Conservation (phyloP, 2,329 filamentous ascomycete species). For the Claviceps arundinis region DNA sequence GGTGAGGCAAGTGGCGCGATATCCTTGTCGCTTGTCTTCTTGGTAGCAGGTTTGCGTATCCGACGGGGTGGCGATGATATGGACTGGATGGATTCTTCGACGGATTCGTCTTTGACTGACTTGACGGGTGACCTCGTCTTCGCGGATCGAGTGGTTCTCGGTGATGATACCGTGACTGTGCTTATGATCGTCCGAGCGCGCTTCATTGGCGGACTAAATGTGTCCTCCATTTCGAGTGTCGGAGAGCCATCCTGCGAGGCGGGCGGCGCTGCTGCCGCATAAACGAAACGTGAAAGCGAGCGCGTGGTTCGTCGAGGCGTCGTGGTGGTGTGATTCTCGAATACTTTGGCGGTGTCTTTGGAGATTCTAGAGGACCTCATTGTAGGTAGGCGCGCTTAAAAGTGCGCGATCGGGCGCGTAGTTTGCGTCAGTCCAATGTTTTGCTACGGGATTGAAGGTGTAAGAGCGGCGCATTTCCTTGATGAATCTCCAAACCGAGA, state of each 20-base stretch:
- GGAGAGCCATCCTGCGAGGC: constrained; percentile 8
- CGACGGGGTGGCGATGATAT: too few relatives aligned
- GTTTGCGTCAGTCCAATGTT: too few relatives aligned
- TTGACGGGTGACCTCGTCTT: too few relatives aligned
- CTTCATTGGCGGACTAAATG: constrained; percentile 19
- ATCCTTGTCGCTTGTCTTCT: constrained; percentile 10
- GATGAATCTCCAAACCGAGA: too few relatives aligned
- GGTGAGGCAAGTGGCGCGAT: constrained; percentile 11
- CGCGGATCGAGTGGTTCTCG: too few relatives aligned
- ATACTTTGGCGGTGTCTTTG: constrained; percentile 43
- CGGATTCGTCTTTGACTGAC: too few relatives aligned
- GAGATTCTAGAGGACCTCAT: constrained; percentile 49
- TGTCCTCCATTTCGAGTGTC: constrained; percentile 44
- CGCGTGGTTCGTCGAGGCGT: constrained; percentile 32
- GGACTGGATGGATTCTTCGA: too few relatives aligned
- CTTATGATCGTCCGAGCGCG: too few relatives aligned
- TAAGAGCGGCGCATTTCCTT: neutral
- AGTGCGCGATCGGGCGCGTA: neutral
- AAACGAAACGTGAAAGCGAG: constrained; percentile 34
- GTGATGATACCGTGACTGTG: too few relatives aligned
- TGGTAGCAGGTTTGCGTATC: too few relatives aligned
- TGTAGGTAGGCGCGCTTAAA: neutral
- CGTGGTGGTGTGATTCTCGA: constrained; percentile 22
- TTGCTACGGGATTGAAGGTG: neutral
- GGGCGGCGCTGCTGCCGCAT: constrained; percentile 14